These are phyloP conservation scores for Dictyostelium discoideum DNA, from an alignment of 78 protist species.

Conservation along the genomic window dicty_2.7 NC_007088.5:4489001-4489500, in stretches of 20 bases:
- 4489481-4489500: constrained; percentile 5
- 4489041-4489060: constrained; percentile 49
- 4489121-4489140: constrained; percentile 14
- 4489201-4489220: constrained; percentile 63
- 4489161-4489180: constrained; percentile 47
- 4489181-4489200: constrained; percentile 40
- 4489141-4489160: background rate
- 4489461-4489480: constrained; percentile 30
- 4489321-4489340: constrained; percentile 34
- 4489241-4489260: background rate
- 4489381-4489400: background rate
- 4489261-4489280: background rate
- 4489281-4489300: background rate
- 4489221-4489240: constrained; percentile 41
- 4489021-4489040: background rate
- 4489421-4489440: background rate
- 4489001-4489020: background rate
- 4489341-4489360: background rate
- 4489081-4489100: constrained; percentile 2
- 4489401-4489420: too few relatives aligned
- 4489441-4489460: background rate
- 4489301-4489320: constrained; percentile 31
- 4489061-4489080: background rate
- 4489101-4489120: constrained; percentile 72
- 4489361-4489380: background rate